These are phyloP conservation scores for Monilinia aucupariae DNA, from an alignment of 2,329 filamentous ascomycete species.

Conservation along the genomic window DNA sequence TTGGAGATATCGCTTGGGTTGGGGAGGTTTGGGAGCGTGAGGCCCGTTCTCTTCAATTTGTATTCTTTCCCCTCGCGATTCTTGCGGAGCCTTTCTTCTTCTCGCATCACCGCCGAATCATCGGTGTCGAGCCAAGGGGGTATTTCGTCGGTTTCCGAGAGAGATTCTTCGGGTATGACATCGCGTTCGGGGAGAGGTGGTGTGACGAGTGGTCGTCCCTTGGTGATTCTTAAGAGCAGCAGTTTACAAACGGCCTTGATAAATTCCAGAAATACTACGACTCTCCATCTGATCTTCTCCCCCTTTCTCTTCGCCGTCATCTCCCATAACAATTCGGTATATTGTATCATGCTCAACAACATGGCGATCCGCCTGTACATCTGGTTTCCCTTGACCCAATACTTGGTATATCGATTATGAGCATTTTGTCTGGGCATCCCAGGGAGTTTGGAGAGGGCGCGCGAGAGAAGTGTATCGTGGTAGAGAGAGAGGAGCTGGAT, in stretches of 20 bases:
- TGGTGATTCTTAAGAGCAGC: slow-evolving; percentile 74
- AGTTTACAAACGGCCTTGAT: slow-evolving; percentile 82
- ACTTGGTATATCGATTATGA: slow-evolving; percentile 61
- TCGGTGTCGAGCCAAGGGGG: slow-evolving; percentile 37
- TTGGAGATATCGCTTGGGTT: slow-evolving; percentile 74
- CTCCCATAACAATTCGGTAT: slow-evolving; percentile 94
- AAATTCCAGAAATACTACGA: slow-evolving; percentile 77
- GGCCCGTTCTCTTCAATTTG: slow-evolving; percentile 90
- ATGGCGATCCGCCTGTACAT: slow-evolving; percentile 78
- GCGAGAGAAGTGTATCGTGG: slow-evolving; percentile 80
- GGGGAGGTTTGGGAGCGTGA: slow-evolving; percentile 78
- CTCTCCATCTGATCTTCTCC: slow-evolving; percentile 78
- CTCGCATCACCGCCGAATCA: slow-evolving; percentile 22
- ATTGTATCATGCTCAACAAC: slow-evolving; percentile 82
- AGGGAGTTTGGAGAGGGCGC: slow-evolving; percentile 53
- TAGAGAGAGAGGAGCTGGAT: slow-evolving; percentile 89
- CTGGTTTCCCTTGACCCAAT: slow-evolving; percentile 57
- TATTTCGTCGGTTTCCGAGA: slow-evolving; percentile 42
- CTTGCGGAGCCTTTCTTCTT: slow-evolving; percentile 12
- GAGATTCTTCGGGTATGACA: slow-evolving; percentile 55
- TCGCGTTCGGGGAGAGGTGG: slow-evolving; percentile 85
- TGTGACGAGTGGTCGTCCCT: slow-evolving; percentile 73
- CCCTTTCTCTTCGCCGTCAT: slow-evolving; percentile 88
- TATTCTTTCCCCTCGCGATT: slow-evolving; percentile 50
- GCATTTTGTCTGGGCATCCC: slow-evolving; percentile 44